These are phyloP conservation scores for Vitis rupestris DNA, from an alignment of 164 flowering plant species.

Conservation along the genomic window DNA sequence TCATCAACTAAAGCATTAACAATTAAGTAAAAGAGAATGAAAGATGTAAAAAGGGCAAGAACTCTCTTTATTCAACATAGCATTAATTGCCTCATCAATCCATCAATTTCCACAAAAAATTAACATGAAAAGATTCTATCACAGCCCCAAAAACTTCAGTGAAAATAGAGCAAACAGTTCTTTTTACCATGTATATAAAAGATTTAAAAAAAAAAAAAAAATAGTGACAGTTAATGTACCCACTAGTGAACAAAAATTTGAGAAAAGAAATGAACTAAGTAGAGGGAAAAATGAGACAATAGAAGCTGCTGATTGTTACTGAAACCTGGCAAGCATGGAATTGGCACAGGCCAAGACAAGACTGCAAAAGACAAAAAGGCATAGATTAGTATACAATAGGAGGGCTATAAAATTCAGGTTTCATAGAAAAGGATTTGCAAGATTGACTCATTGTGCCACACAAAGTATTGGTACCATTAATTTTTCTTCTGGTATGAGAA, in stretches of 20 bases:
- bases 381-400: not conserved
- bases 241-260: not conserved
- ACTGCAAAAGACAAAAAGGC: slow-evolving; percentile 5
- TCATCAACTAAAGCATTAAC: too few relatives aligned
- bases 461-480: not conserved
- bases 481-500: not conserved
- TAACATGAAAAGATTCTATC: not conserved
- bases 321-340: not conserved
- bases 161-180: not conserved
- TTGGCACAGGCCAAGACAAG: not conserved
- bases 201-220: too few relatives aligned
- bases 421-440: not conserved
- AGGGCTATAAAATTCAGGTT: too few relatives aligned
- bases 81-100: not conserved
- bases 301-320: not conserved
- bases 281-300: not conserved
- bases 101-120: not conserved
- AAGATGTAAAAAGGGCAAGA: not conserved
- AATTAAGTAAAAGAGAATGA: too few relatives aligned
- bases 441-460: too few relatives aligned
- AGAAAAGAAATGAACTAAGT: not conserved
- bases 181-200: too few relatives aligned
- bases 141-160: not conserved
- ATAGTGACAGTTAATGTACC: not conserved
- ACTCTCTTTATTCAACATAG: not conserved